Evolutionary conservation across 306 rosid species (phyloP).

Genomic region (Sechiopsis laciniata): DNA sequence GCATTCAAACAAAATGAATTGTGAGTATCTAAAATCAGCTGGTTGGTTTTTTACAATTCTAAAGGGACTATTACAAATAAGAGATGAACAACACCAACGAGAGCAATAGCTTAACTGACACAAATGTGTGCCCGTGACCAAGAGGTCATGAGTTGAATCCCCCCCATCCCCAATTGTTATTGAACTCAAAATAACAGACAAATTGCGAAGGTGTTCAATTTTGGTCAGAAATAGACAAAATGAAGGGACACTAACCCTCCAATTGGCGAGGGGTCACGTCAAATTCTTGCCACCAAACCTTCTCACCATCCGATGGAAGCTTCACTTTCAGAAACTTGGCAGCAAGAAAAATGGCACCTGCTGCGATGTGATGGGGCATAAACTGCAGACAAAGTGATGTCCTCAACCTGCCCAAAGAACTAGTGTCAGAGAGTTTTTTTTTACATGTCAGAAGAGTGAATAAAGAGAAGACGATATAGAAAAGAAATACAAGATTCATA

Average conservation of each 20-base stretch:
- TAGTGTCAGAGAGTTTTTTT: slow-evolving; percentile 21
- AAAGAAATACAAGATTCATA: slow-evolving; percentile 23
- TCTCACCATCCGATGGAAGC: slow-evolving; percentile 98
- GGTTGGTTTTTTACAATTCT: slow-evolving; percentile 17
- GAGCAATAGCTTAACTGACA: too few relatives aligned
- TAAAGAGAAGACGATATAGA: slow-evolving; percentile 20
- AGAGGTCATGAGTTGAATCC: too few relatives aligned
- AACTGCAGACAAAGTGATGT: slow-evolving; percentile 98
- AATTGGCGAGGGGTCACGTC: slow-evolving; percentile 98
- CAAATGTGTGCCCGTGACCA: too few relatives aligned
- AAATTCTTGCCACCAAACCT: slow-evolving; percentile 99
- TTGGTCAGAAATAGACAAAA: slow-evolving; percentile 28
- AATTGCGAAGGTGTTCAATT: slow-evolving; percentile 17
- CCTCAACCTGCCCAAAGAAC: slow-evolving; percentile 74
- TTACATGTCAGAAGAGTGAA: slow-evolving; percentile 20
- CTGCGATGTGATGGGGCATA: slow-evolving; percentile 95
- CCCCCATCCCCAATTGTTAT: too few relatives aligned
- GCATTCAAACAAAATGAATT: slow-evolving; percentile 2
- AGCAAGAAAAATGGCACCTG: slow-evolving; percentile 99
- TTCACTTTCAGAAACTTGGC: slow-evolving; percentile 98
- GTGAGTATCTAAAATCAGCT: neutral
- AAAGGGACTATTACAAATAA: slow-evolving; percentile 15
- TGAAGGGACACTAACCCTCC: slow-evolving; percentile 89
- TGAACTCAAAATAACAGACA: neutral
- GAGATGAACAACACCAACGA: neutral